These are phyloP conservation scores for Emergomyces pasteurianus DNA, from an alignment of 2,329 filamentous ascomycete genomes.

Conservation along the genomic window DNA sequence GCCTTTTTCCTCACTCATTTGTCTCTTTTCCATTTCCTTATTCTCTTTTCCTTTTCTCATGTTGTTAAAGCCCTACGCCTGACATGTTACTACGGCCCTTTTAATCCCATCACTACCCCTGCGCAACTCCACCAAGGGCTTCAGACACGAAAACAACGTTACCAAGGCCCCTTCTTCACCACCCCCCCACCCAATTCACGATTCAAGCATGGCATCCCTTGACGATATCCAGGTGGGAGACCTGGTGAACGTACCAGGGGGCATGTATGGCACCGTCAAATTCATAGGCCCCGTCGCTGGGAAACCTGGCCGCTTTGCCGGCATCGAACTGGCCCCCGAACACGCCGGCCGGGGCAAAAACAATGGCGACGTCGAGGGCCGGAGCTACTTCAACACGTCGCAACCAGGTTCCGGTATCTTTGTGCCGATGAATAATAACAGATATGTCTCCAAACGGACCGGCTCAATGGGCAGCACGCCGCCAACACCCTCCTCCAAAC, in stretches of 20 bases:
- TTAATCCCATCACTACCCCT: background rate
- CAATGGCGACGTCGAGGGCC: constrained; percentile 84
- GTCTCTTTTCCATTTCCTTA: background rate
- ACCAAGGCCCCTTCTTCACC: too few relatives aligned
- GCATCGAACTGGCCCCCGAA: constrained; percentile 74
- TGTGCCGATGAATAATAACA: constrained; percentile 70
- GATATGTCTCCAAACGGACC: constrained; percentile 50
- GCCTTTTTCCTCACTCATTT: background rate
- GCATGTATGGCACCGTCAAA: constrained; percentile 80
- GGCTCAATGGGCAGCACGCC: constrained; percentile 47
- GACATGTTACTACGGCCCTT: background rate
- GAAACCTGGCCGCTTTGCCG: constrained; percentile 84
- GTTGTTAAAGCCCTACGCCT: background rate
- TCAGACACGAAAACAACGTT: background rate
- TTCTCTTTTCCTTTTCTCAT: background rate
- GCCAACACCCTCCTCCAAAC: constrained; percentile 45
- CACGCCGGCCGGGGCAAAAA: constrained; percentile 84
- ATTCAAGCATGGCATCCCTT: constrained; percentile 22
- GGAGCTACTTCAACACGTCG: constrained; percentile 68
- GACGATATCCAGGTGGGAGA: constrained; percentile 63
- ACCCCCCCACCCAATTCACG: background rate
- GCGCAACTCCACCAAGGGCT: background rate
- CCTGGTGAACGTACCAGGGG: constrained; percentile 78
- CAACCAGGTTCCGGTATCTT: constrained; percentile 83
- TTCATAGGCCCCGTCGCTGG: constrained; percentile 79